Evolutionary conservation across 75 land plant genomes (phyloP), one percentile per base, ranked within the genome.

Genomic region (Picea glauca): DNA sequence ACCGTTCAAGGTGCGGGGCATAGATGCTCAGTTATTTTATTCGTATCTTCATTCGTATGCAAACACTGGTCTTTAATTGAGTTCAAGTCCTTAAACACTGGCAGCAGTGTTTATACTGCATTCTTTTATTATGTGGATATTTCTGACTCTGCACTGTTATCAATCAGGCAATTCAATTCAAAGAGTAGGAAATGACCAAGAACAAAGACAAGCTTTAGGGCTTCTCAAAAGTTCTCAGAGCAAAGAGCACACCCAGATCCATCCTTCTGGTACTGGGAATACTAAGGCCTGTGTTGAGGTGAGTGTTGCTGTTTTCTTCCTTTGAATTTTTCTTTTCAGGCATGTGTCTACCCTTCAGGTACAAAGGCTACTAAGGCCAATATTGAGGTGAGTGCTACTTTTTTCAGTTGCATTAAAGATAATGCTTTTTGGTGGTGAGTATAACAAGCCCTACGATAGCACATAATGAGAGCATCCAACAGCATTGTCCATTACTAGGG

Each of bases 221-320:
- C 73, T 89, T 76, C 21, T 81, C 33, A 60, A 81, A 38, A 74
- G 63, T 23, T 70, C 82, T 15, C 78, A 68, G 80, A 82, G 76
- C 20, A 73, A 76, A 38, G 72, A 83, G 46, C 64, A 77, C 5
- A 23, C 80, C 13, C 82, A 79, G 75, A 76, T 65, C 8, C 76
- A 77, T 50, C 66, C 62, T 72, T 76, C 89, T 76, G 87, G 79
- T 80, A 68, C 88, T 4, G 60, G 83, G 43, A 65, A 86, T 83
- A 85, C 90, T 40, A 38, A 78, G 57, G 86, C 84, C 59, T 83
- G 84, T 87, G 87, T 88, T 78, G 87, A 91, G 91, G 90, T 88
- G 15, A 75, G 76, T 35, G 21, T 15, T 77, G 31, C 5, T 7
- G 54, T 7, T 9, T 50, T 9, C 9, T 50, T 8, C 56, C 56